Conservation (phyloP, 495 filamentous ascomycete genomes). For the Neurospora intermedia region DNA sequence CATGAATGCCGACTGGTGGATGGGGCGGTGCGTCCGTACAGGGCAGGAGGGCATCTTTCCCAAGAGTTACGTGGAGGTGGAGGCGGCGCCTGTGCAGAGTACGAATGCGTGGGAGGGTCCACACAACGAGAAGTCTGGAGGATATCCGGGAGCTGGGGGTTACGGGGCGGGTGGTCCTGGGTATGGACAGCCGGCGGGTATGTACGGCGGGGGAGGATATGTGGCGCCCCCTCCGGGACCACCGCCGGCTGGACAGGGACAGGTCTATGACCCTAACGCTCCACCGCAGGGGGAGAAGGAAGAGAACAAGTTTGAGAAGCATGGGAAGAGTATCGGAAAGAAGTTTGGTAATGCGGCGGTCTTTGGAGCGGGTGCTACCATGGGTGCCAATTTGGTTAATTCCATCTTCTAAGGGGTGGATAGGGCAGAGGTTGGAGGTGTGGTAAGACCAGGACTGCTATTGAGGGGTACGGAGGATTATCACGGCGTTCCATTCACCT, state of each 20-base stretch:
- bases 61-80: conserved; percentile 66
- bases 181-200: neutral
- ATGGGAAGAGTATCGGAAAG: conserved; percentile 67
- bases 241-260: conserved; percentile 21
- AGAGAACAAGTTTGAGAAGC: conserved; percentile 38
- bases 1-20: conserved; percentile 96
- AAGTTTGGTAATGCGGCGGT: conserved; percentile 67
- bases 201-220: neutral
- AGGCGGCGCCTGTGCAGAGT: conserved; percentile 4
- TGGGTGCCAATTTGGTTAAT: conserved; percentile 87
- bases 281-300: conserved; percentile 24
- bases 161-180: conserved; percentile 11
- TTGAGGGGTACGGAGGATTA: neutral
- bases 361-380: conserved; percentile 78
- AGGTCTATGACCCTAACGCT: conserved; percentile 38
- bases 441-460: neutral
- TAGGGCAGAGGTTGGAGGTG: neutral
- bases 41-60: conserved; percentile 86
- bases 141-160: neutral
- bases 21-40: conserved; percentile 71
- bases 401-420: conserved; percentile 49
- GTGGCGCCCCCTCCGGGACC: conserved; percentile 7
- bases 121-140: neutral
- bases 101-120: conserved; percentile 1
- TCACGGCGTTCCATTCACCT: neutral